These are phyloP conservation scores for Cydonia oblonga DNA, from an alignment of 331 rosid species.

Conservation along the genomic window DNA sequence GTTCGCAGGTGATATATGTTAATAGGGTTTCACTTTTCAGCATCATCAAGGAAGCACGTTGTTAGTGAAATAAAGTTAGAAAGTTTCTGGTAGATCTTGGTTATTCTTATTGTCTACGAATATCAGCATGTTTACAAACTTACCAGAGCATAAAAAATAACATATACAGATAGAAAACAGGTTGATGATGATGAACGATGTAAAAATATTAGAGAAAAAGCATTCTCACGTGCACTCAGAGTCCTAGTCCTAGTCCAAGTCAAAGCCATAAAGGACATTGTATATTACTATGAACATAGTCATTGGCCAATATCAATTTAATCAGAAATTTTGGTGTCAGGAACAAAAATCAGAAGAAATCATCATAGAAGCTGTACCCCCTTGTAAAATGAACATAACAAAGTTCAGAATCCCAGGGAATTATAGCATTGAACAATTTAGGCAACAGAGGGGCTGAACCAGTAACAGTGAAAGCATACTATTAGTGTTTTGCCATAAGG, in stretches of 20 bases:
- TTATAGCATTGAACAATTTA: not conserved
- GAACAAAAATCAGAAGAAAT: not conserved
- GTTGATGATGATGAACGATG: not conserved
- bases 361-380: not conserved
- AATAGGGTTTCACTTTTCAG: too few relatives aligned
- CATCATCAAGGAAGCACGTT: too few relatives aligned
- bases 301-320: not conserved
- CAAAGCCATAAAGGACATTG: not conserved
- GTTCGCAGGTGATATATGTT: too few relatives aligned
- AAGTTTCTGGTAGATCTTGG: too few relatives aligned
- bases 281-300: not conserved
- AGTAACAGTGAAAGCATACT: conserved; percentile 17
- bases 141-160: too few relatives aligned
- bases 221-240: not conserved
- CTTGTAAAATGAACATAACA: not conserved
- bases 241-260: not conserved
- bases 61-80: too few relatives aligned
- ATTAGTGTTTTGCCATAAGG: too few relatives aligned
- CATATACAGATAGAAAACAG: too few relatives aligned
- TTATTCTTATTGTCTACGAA: too few relatives aligned
- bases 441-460: conserved; percentile 1
- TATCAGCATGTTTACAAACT: too few relatives aligned
- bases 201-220: not conserved
- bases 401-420: not conserved
- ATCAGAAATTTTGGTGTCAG: not conserved